Conservation (phyloP, 441 rosid genomes). For the Metrosideros polymorpha region DNA sequence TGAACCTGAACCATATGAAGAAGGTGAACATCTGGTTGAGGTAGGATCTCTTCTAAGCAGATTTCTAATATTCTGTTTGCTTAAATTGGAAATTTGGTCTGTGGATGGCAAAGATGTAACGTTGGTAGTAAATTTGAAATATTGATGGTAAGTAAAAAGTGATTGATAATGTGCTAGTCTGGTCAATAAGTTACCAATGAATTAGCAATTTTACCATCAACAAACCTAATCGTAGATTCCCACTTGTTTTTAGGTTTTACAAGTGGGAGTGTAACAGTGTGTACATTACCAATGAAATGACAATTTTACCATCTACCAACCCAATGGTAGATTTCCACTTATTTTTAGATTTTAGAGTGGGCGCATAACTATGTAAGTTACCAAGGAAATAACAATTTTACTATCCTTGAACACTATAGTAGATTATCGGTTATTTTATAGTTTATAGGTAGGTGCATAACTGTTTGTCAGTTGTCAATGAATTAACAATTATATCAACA, state of each 20-base stretch:
- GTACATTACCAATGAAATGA: background rate
- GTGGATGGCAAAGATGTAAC: background rate
- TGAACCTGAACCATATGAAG: constrained; percentile 92
- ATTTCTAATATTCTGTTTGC: background rate
- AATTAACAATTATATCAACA: background rate
- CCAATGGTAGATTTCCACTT: background rate
- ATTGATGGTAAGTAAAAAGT: background rate
- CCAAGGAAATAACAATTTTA: background rate
- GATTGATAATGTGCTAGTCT: background rate
- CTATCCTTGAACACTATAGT: background rate
- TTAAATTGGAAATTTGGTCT: background rate
- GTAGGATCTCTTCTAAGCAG: constrained; percentile 17
- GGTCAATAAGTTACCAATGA: background rate
- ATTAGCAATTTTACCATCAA: background rate
- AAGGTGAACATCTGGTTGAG: constrained; percentile 92
- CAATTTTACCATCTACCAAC: background rate
- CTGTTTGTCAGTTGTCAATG: background rate
- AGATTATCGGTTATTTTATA: background rate
- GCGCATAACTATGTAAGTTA: background rate
- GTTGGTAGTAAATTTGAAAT: background rate
- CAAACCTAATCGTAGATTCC: background rate
- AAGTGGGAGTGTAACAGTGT: background rate
- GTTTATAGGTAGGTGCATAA: background rate
- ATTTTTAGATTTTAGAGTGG: background rate
- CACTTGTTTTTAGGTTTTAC: background rate